phyloP scores from a whole-genome alignment of 2,329 filamentous ascomycete genomes.

The Epichloe typhina region DNA sequence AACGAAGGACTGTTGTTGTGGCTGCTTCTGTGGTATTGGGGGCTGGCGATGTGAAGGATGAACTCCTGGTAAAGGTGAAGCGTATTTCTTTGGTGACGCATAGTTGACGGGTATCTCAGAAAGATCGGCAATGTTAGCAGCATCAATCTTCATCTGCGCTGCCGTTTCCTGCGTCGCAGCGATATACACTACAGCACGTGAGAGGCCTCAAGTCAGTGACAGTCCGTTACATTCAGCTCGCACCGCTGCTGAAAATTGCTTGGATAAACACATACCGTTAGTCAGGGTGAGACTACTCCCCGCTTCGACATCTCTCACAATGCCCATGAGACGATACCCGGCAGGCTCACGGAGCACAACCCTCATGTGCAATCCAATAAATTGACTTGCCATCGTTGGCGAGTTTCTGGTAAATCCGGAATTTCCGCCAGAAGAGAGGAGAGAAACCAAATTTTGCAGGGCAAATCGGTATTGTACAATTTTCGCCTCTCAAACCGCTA shows the following conservation, averaged over 20 bases:
- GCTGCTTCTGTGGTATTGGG: conserved; percentile 15
- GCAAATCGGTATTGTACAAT: not conserved
- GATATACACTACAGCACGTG: conserved; percentile 22
- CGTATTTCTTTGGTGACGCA: conserved; percentile 15
- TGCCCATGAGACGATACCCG: conserved; percentile 52
- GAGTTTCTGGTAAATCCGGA: not conserved
- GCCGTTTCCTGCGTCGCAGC: conserved; percentile 29
- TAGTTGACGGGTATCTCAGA: conserved; percentile 23
- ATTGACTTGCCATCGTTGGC: conserved; percentile 39
- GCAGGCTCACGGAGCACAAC: conserved; percentile 57
- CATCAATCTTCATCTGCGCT: conserved; percentile 31
- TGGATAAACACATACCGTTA: conserved; percentile 44
- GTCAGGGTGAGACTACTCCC: conserved; percentile 54
- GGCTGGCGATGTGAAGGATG: conserved; percentile 6
- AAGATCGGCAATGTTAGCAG: conserved; percentile 32
- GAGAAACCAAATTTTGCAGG: not conserved
- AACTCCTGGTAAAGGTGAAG: conserved; percentile 13
- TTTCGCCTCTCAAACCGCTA: not conserved
- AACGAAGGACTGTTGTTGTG: conserved; percentile 40
- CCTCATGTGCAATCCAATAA: conserved; percentile 64
- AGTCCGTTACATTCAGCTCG: not conserved
- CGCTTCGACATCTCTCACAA: conserved; percentile 55
- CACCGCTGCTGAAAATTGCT: not conserved
- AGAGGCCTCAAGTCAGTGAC: not conserved
- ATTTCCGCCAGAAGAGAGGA: not conserved